Evolutionary conservation across 306 rosid genomes (phyloP).

Genomic region (Mimosa pudica): DNA sequence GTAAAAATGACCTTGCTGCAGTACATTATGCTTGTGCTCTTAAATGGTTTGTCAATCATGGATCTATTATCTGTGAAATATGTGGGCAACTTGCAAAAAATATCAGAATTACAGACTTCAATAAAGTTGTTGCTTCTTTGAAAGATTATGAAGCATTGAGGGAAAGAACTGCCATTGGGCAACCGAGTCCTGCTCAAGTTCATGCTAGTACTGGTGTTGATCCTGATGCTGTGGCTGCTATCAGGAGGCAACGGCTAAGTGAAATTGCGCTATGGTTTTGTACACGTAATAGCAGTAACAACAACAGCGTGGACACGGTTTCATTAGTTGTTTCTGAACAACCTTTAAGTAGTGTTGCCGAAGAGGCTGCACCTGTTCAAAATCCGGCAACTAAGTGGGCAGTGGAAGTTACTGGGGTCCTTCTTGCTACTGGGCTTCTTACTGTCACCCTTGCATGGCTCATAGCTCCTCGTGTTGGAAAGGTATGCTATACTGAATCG

Average conservation of each 20-base stretch:
- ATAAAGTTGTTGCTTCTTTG: slow-evolving; percentile 69
- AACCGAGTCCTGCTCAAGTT: slow-evolving; percentile 55
- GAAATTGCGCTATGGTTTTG: slow-evolving; percentile 93
- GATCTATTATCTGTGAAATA: slow-evolving; percentile 92
- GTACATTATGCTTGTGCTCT: slow-evolving; percentile 97
- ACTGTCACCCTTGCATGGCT: slow-evolving; percentile 93
- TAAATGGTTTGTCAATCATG: slow-evolving; percentile 96
- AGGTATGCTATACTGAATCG: slow-evolving; percentile 55
- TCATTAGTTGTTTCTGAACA: slow-evolving; percentile 71
- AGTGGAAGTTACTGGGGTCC: slow-evolving; percentile 84
- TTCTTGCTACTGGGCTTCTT: slow-evolving; percentile 95
- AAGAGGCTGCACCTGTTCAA: slow-evolving; percentile 61
- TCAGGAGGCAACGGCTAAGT: slow-evolving; percentile 83
- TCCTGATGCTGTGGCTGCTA: slow-evolving; percentile 97
- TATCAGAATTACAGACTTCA: slow-evolving; percentile 71
- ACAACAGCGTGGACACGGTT: slow-evolving; percentile 50
- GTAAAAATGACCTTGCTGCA: slow-evolving; percentile 91
- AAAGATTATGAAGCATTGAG: slow-evolving; percentile 83
- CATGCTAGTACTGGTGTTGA: slow-evolving; percentile 56
- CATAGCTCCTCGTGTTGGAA: slow-evolving; percentile 94
- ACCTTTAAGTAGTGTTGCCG: slow-evolving; percentile 51
- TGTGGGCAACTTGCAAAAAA: slow-evolving; percentile 78
- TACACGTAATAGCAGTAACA: slow-evolving; percentile 56
- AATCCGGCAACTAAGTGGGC: slow-evolving; percentile 91
- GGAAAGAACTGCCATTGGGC: slow-evolving; percentile 86